A percentile compares a stretch with the other conserved stretches of the same genome.
Conservation (phyloP, 345 rosid genomes). For the Eutrema yunnanense region DNA sequence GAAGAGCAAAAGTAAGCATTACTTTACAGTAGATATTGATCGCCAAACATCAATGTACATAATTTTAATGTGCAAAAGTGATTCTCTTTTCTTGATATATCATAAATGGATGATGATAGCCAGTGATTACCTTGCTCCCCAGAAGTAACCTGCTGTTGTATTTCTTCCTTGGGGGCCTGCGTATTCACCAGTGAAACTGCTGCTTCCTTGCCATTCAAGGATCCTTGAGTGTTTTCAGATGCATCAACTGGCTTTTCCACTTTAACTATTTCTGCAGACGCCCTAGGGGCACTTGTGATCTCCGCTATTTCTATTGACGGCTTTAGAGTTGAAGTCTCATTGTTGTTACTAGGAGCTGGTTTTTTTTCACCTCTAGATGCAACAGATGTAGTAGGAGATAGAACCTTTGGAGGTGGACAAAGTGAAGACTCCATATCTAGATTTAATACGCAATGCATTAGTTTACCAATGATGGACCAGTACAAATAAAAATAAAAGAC, state of each 20-base stretch:
- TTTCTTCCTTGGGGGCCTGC: conserved; percentile 56
- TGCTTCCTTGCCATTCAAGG: conserved; percentile 64
- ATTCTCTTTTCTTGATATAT: neutral
- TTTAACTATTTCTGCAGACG: conserved; percentile 38
- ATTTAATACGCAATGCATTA: neutral
- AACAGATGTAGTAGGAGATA: conserved; percentile 70
- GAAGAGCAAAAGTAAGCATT: conserved; percentile 1
- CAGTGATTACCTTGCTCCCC: conserved; percentile 59
- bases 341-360: conserved; percentile 54
- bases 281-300: conserved; percentile 37
- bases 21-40: neutral
- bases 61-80: neutral
- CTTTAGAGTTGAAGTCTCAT: conserved; percentile 36
- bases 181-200: conserved; percentile 58
- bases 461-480: neutral
- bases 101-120: neutral
- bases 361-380: conserved; percentile 63
- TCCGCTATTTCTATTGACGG: conserved; percentile 40
- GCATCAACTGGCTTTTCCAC: conserved; percentile 43
- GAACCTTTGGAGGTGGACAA: conserved; percentile 57
- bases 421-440: conserved; percentile 80
- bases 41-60: neutral
- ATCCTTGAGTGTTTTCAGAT: conserved; percentile 56
- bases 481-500: neutral
- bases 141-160: conserved; percentile 56